A percentile compares a stretch with the other conserved stretches of the same genome.
Conservation (phyloP, 768 basidiomycete species). For the Russula olivacea region DNA sequence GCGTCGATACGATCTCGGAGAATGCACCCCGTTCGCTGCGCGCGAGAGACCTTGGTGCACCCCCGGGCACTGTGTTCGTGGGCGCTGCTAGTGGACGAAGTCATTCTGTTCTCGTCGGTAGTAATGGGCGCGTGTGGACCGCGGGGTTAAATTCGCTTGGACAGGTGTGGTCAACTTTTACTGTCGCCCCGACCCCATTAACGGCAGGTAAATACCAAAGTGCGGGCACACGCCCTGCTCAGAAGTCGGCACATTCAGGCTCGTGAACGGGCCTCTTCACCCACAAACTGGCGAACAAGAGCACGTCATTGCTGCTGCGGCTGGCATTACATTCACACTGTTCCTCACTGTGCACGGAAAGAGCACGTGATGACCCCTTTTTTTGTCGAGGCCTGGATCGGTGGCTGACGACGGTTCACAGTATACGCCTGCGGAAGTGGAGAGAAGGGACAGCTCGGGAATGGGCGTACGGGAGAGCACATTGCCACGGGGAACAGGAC, state of each 20-base stretch:
- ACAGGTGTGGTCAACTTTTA: conserved; percentile 46
- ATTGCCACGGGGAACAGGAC: conserved; percentile 83
- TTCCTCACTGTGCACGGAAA: conserved; percentile 79
- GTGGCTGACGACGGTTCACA: conserved; percentile 28
- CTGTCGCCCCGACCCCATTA: not conserved
- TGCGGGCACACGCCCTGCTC: conserved; percentile 35
- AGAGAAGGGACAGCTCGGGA: conserved; percentile 90
- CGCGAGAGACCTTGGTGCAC: conserved; percentile 56
- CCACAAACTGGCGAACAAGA: conserved; percentile 49
- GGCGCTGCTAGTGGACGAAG: conserved; percentile 78
- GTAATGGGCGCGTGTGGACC: conserved; percentile 77
- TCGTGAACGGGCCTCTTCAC: conserved; percentile 46
- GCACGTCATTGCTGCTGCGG: conserved; percentile 64
- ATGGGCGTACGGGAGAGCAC: conserved; percentile 89
- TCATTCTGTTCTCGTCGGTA: conserved; percentile 79
- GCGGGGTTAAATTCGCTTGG: conserved; percentile 77
- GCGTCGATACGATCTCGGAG: conserved; percentile 54
- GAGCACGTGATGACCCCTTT: conserved; percentile 39
- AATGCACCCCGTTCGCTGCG: conserved; percentile 60
- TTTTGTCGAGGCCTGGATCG: not conserved
- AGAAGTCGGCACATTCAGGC: conserved; percentile 62
- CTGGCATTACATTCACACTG: conserved; percentile 79
- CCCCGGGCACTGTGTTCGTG: conserved; percentile 51
- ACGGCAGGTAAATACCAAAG: conserved; percentile 3
- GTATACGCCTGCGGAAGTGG: conserved; percentile 89